phyloP scores from a whole-genome alignment of 2,329 filamentous ascomycete genomes.

The Pseudocercospora ulei region DNA sequence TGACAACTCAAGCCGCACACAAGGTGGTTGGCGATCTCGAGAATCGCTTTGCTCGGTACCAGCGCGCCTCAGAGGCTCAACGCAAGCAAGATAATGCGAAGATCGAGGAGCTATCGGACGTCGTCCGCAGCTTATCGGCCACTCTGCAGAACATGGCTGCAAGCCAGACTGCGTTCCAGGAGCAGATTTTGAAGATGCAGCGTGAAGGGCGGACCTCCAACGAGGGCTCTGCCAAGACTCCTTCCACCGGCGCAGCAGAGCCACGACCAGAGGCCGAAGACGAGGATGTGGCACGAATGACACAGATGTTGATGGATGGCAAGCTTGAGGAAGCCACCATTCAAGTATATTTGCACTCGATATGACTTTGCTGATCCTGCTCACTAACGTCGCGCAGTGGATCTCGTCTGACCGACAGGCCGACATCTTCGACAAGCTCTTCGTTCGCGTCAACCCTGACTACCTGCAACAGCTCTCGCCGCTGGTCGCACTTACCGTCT shows the following conservation, averaged over 20 bases:
- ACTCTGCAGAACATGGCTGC: slow-evolving; percentile 61
- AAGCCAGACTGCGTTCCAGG: slow-evolving; percentile 59
- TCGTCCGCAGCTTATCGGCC: slow-evolving; percentile 57
- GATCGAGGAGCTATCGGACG: slow-evolving; percentile 60
- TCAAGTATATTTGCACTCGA: too few relatives aligned
- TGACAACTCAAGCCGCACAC: slow-evolving; percentile 48
- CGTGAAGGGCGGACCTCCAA: slow-evolving; percentile 37
- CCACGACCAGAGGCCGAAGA: slow-evolving; percentile 43
- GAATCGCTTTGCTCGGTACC: slow-evolving; percentile 46
- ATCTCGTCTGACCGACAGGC: slow-evolving; percentile 51
- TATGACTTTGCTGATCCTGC: too few relatives aligned
- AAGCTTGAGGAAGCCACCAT: slow-evolving; percentile 43
- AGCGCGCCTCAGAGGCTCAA: slow-evolving; percentile 45
- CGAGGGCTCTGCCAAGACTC: slow-evolving; percentile 28
- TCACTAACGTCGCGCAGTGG: slow-evolving; percentile 41
- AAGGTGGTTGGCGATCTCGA: slow-evolving; percentile 61
- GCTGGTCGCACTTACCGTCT: slow-evolving; percentile 52
- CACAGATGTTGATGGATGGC: slow-evolving; percentile 52
- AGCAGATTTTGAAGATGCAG: slow-evolving; percentile 41
- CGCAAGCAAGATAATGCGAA: slow-evolving; percentile 51
- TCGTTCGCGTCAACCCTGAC: slow-evolving; percentile 48
- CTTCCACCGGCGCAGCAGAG: slow-evolving; percentile 18
- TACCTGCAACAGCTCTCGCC: slow-evolving; percentile 49
- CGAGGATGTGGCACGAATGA: slow-evolving; percentile 53
- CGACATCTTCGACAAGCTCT: slow-evolving; percentile 54